These are phyloP conservation scores for Eustoma russellianum DNA, from an alignment of 257 asterid genomes.

Conservation along the genomic window DNA sequence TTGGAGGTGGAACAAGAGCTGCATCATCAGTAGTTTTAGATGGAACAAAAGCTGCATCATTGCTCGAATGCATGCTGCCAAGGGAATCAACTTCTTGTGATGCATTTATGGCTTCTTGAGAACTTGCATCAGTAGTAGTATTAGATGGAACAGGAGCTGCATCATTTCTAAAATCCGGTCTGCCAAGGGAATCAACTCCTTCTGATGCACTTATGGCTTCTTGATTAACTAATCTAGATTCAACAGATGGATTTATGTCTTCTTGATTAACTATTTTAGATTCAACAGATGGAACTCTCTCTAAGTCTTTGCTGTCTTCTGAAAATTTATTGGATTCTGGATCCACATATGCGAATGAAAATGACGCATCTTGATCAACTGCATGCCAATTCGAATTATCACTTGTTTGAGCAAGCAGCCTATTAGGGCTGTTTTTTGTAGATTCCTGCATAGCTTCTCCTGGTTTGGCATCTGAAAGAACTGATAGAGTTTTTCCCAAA, in stretches of 20 bases:
- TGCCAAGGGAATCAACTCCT: constrained; percentile 13
- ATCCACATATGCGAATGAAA: constrained; percentile 10
- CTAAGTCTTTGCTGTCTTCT: constrained; percentile 19
- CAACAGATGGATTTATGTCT: constrained; percentile 8
- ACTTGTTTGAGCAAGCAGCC: constrained; percentile 18
- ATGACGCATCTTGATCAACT: constrained; percentile 17
- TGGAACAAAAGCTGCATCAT: too few relatives aligned
- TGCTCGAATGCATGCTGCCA: neutral
- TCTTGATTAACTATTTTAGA: constrained; percentile 9
- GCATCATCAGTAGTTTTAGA: too few relatives aligned
- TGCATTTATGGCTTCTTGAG: too few relatives aligned
- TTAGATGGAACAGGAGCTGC: too few relatives aligned
- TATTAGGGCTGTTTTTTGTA: neutral
- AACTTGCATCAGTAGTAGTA: too few relatives aligned
- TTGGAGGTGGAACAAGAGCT: too few relatives aligned
- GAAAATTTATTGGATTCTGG: constrained; percentile 10
- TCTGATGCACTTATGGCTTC: constrained; percentile 9
- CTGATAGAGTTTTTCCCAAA: constrained; percentile 15
- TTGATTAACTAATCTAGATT: constrained; percentile 7
- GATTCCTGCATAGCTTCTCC: constrained; percentile 14
- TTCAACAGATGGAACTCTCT: constrained; percentile 7
- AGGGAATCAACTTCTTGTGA: constrained; percentile 17
- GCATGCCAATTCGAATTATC: constrained; percentile 22
- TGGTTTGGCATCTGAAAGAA: constrained; percentile 17
- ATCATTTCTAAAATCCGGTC: neutral